phyloP scores from a whole-genome alignment of 495 filamentous ascomycete genomes.

The Aspergillus panamensis region DNA sequence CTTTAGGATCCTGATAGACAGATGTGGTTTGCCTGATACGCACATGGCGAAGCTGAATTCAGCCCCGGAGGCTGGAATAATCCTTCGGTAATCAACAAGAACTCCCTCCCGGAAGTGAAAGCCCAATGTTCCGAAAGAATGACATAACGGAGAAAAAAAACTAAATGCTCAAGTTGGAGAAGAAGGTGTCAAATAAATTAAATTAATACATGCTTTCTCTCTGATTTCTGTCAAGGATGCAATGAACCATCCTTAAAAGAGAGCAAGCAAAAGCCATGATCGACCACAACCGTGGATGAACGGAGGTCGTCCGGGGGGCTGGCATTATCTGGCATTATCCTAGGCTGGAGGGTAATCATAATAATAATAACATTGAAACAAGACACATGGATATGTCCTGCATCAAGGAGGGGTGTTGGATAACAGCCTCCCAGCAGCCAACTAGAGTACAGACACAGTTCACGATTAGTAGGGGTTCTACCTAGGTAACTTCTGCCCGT shows the following conservation, averaged over 20 bases:
- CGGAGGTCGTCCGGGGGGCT: slow-evolving; percentile 1
- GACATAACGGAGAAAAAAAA: neutral
- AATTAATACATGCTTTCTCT: neutral
- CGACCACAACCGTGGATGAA: slow-evolving; percentile 6
- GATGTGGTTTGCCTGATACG: neutral
- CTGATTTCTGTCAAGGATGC: slow-evolving; percentile 1
- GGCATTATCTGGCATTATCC: neutral
- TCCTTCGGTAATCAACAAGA: too few relatives aligned
- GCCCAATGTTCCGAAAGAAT: too few relatives aligned
- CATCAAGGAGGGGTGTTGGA: neutral
- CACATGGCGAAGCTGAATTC: slow-evolving; percentile 4
- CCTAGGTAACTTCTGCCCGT: too few relatives aligned
- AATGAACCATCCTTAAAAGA: slow-evolving; percentile 11
- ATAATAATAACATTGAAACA: slow-evolving; percentile 10
- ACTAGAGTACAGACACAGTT: neutral
- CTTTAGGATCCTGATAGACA: neutral
- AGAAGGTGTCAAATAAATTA: neutral
- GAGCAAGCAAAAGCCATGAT: slow-evolving; percentile 7
- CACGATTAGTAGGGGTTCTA: neutral
- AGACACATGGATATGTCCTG: slow-evolving; percentile 10
- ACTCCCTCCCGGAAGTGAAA: too few relatives aligned
- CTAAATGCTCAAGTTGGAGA: neutral
- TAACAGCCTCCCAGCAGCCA: neutral
- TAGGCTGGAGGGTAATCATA: neutral
- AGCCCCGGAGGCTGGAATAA: neutral